phyloP scores from a whole-genome alignment of 495 filamentous ascomycete genomes.

The Parathielavia hyrcaniae region DNA sequence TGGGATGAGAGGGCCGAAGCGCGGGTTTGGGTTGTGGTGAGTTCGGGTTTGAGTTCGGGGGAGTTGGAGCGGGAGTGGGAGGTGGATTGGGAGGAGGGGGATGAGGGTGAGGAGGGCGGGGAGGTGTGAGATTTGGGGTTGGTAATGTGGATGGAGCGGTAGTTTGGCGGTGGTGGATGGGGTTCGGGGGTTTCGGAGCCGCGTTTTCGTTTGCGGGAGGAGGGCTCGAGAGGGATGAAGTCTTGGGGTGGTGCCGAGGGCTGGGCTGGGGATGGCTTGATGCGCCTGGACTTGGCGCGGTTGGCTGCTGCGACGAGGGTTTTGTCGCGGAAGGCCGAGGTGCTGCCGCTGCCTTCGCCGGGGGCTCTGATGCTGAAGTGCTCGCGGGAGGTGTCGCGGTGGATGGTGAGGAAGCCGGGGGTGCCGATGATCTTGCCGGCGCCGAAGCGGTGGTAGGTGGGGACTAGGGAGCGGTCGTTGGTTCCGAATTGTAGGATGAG shows the following conservation, averaged over 20 bases:
- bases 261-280: constrained; percentile 20
- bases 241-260: constrained; percentile 26
- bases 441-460: constrained; percentile 39
- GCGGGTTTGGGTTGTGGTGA: constrained; percentile 37
- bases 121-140: constrained; percentile 48
- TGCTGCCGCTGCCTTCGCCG: constrained; percentile 26
- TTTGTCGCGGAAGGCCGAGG: constrained; percentile 38
- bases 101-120: constrained; percentile 45
- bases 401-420: constrained; percentile 33
- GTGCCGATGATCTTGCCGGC: constrained; percentile 37
- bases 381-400: constrained; percentile 32
- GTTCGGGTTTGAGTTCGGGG: constrained; percentile 29
- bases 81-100: not conserved
- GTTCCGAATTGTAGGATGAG: constrained; percentile 41
- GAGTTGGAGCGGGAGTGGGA: constrained; percentile 29
- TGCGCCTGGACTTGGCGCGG: constrained; percentile 24
- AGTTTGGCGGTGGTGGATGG: constrained; percentile 43
- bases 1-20: constrained; percentile 54
- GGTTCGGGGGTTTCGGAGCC: constrained; percentile 15
- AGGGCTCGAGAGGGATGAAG: constrained; percentile 33
- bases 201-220: constrained; percentile 42
- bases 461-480: constrained; percentile 38
- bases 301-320: constrained; percentile 30
- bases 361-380: constrained; percentile 32
- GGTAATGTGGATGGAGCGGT: constrained; percentile 68